Evolutionary conservation across 345 rosid species (phyloP).

Genomic region (Populus pruinosa): DNA sequence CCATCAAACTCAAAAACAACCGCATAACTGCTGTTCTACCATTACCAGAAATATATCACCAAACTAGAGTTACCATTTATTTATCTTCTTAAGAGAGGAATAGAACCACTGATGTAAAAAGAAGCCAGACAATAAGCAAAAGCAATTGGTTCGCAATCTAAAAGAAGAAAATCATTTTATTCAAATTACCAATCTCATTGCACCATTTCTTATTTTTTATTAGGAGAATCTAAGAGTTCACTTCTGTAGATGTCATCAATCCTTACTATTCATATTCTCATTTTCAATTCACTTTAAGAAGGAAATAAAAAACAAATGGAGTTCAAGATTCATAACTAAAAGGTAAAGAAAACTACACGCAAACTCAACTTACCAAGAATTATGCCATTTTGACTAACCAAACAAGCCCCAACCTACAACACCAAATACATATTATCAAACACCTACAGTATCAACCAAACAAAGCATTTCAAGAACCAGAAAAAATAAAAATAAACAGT

Average conservation of each 20-base stretch:
- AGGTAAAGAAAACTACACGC: background rate
- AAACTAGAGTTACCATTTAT: background rate
- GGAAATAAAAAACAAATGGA: background rate
- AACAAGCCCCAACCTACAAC: slow-evolving; percentile 86
- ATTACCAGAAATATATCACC: too few relatives aligned
- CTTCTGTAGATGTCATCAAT: background rate
- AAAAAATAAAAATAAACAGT: background rate
- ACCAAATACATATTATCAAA: background rate
- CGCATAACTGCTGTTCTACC: background rate
- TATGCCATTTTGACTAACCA: slow-evolving; percentile 80
- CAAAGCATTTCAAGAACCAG: background rate
- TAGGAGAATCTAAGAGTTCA: background rate
- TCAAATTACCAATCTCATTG: background rate
- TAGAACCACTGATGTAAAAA: background rate
- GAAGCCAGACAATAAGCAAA: background rate
- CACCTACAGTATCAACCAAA: background rate
- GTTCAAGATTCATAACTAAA: background rate
- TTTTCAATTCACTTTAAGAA: background rate
- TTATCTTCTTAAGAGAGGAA: background rate
- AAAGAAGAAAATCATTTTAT: background rate
- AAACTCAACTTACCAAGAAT: slow-evolving; percentile 70
- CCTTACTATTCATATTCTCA: background rate
- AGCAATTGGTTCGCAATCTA: background rate
- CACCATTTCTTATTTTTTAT: background rate
- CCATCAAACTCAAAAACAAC: background rate